Percentiles rank a stretch among this genome's conserved stretches.
Evolutionary conservation across 169 alveolate species (phyloP).

Genomic region (Cryptosporidium ubiquitum): DNA sequence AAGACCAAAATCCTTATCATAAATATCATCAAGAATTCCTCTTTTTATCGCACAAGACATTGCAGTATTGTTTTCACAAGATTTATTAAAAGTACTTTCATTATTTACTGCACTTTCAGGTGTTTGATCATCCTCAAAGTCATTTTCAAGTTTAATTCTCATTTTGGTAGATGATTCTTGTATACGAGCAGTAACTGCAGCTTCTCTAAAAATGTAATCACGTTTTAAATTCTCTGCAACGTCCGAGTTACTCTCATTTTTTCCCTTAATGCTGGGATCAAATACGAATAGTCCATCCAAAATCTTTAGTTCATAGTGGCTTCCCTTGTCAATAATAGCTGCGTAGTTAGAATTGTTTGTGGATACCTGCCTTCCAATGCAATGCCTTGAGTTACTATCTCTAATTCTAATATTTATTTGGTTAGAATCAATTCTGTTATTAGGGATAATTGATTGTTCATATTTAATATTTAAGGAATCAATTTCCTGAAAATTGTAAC

Average conservation of each 20-base stretch:
- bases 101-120: not conserved
- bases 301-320: conserved; percentile 17
- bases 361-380: conserved; percentile 50
- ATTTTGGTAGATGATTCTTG: conserved; percentile 50
- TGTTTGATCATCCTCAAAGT: conserved; percentile 28
- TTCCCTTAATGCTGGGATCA: conserved; percentile 46
- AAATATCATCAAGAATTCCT: conserved; percentile 63
- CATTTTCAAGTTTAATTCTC: conserved; percentile 39
- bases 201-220: conserved; percentile 64
- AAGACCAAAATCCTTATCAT: conserved; percentile 55
- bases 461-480: not conserved
- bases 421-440: not conserved
- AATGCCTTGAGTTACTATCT: conserved; percentile 67
- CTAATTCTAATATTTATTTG: conserved; percentile 20
- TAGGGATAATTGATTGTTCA: not conserved
- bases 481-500: conserved; percentile 8
- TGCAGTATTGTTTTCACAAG: not conserved
- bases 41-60: not conserved
- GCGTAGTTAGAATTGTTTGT: conserved; percentile 15
- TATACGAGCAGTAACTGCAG: conserved; percentile 54
- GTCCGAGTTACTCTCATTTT: conserved; percentile 52
- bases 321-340: conserved; percentile 58
- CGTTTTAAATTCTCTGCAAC: conserved; percentile 66
- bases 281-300: conserved; percentile 49
- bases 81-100: not conserved